Evolutionary conservation across 371 early-diverging fungal genomes (phyloP), one percentile per base, ranked within the genome.

Genomic region (Mucor circinelloides): DNA sequence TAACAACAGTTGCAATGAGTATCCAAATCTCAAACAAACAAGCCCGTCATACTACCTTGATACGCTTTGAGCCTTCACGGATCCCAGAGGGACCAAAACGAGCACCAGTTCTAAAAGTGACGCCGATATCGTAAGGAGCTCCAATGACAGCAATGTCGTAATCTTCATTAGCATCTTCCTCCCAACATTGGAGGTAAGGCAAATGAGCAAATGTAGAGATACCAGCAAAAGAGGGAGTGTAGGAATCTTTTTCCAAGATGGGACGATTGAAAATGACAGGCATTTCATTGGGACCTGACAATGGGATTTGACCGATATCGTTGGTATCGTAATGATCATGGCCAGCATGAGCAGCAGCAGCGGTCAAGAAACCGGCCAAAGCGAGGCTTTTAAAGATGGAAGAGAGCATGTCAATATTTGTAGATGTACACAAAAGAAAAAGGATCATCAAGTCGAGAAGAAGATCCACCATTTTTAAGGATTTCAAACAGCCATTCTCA

Each of bases 191-290:
- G n/a, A 74, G 67, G 63, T 80, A 80, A 9, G 83, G 83, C 21
- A 83, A 64, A 58, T 80, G 78, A 21, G 83, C 84, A 80, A 80
- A 83, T 6, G 84, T 83, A 15, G 81, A 78, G 50, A 83, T 83
- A 52, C 84, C 84, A 13, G 84, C 46, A 65, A 78, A 83, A 10
- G 77, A 67, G 36, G 79, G 82, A 9, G 71, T 63, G 38, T 81
- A 81, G 8, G 60, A 55, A 64, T 77, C 79, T 52, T 66, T 73
- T 28, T 73, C 72, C 34, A 81, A 60, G 0, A 77, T 38, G n/a
- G 79, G 79, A 12, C 81, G 40, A 30, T 68, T 58, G 13, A 50
- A 63, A 6, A 57, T 28, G 6, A 70, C 31, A n/a, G 70, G 70
- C 57, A 65, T 65, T 61, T 70, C 65, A 3, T 30, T 12, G 8